These are phyloP conservation scores for Neurospora sp. DNA, from an alignment of 495 filamentous ascomycete genomes.

Conservation along the genomic window DNA sequence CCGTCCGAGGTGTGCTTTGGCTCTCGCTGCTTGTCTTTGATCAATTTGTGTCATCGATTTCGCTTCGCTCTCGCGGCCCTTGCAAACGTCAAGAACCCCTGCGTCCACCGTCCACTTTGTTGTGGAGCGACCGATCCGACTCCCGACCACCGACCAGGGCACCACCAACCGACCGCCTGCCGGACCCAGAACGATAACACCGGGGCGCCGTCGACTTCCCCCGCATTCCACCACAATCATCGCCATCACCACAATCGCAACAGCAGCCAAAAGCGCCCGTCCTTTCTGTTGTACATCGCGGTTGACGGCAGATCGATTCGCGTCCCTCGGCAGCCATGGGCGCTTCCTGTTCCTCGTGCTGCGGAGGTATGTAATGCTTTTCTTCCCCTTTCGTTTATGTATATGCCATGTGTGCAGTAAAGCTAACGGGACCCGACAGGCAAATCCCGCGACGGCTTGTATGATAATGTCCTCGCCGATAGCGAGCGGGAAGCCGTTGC, in stretches of 20 bases:
- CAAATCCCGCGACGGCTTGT: conserved; percentile 83
- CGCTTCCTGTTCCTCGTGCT: conserved; percentile 31
- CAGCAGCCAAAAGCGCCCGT: conserved; percentile 1
- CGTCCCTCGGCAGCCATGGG: conserved; percentile 25
- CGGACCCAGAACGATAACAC: background rate
- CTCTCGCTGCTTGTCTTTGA: background rate
- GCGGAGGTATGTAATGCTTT: conserved; percentile 21
- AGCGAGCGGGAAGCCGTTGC: conserved; percentile 96
- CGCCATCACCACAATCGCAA: conserved; percentile 2
- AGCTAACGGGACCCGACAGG: conserved; percentile 35
- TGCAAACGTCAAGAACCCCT: background rate
- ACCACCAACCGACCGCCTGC: background rate
- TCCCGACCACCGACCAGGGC: background rate
- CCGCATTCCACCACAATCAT: conserved; percentile 14
- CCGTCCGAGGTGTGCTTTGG: background rate
- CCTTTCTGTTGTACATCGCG: conserved; percentile 1
- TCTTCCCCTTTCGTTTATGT: background rate
- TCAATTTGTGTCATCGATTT: background rate
- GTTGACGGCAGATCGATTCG: background rate
- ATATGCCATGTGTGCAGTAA: background rate
- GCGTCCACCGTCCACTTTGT: background rate
- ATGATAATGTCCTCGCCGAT: conserved; percentile 91
- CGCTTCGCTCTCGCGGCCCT: background rate
- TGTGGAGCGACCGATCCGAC: background rate
- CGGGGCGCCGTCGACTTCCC: background rate